Conservation (phyloP, 352 stramenopile species). For the Globisporangium heterothallicum region DNA sequence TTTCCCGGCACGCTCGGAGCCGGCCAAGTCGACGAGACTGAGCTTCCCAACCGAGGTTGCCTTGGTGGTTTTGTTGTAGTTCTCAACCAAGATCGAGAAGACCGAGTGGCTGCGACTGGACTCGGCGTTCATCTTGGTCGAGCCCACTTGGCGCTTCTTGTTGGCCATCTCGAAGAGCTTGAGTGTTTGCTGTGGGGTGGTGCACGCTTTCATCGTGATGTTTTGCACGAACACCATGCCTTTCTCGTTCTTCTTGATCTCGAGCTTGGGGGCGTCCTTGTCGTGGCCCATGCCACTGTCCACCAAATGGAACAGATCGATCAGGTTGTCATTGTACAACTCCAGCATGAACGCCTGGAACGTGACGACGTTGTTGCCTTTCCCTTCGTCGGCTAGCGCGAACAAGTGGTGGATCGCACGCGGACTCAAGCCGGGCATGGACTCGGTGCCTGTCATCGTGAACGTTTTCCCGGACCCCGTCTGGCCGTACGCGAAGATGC, state of each 20-base stretch:
- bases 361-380: constrained; percentile 49
- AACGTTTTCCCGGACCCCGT: constrained; percentile 92
- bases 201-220: constrained; percentile 68
- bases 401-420: constrained; percentile 87
- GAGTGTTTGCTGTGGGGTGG: constrained; percentile 67
- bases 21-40: constrained; percentile 84
- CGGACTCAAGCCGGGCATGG: constrained; percentile 76
- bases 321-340: constrained; percentile 90
- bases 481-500: constrained; percentile 93
- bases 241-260: constrained; percentile 93
- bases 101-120: constrained; percentile 88
- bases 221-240: constrained; percentile 91
- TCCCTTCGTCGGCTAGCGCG: constrained; percentile 43
- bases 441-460: constrained; percentile 86
- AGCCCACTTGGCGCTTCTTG: constrained; percentile 84
- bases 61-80: constrained; percentile 88
- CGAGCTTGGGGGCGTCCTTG: constrained; percentile 66
- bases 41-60: constrained; percentile 76
- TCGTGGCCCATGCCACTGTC: constrained; percentile 42
- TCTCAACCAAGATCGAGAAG: constrained; percentile 85
- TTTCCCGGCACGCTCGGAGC: constrained; percentile 85
- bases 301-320: constrained; percentile 85
- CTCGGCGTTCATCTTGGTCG: constrained; percentile 92
- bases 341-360: constrained; percentile 90
- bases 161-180: constrained; percentile 86